Evolutionary conservation across 2,329 filamentous ascomycete genomes (phyloP).

Genomic region (Fusarium floridanum): DNA sequence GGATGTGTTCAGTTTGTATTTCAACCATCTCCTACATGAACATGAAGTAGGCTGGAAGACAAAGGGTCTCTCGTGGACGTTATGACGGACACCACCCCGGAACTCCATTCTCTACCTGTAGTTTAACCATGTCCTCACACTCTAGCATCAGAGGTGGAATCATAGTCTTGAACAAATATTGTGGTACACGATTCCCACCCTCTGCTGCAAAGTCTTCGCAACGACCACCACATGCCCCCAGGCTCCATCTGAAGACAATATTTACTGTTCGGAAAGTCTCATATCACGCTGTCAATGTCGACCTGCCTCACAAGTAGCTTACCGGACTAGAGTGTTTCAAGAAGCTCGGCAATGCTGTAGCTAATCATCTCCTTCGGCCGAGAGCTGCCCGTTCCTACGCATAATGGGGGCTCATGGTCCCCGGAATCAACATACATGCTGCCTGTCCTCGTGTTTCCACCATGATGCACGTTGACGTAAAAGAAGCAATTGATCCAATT

Average conservation of each 20-base stretch:
- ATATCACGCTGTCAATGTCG: too few species aligned
- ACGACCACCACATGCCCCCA: conserved; percentile 19
- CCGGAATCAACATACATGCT: not conserved
- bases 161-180: conserved; percentile 7
- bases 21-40: not conserved
- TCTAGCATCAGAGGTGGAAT: conserved; percentile 12
- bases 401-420: not conserved
- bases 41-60: not conserved
- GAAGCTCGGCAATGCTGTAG: not conserved
- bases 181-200: conserved; percentile 15
- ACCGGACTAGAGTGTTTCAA: too few species aligned
- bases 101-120: conserved; percentile 1
- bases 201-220: conserved; percentile 13
- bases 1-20: not conserved
- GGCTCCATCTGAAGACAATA: not conserved
- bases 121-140: conserved; percentile 10
- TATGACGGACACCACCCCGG: not conserved
- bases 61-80: not conserved
- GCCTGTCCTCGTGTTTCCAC: not conserved
- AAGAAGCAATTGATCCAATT: not conserved
- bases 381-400: not conserved
- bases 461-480: not conserved
- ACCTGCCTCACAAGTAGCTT: too few species aligned
- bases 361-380: not conserved
- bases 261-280: too few species aligned